Percentiles rank a stretch among this genome's conserved stretches.
These are phyloP conservation scores for Calamus simplicifolius DNA, from an alignment of 176 grass and related monocot genomes.

Conservation along the genomic window DNA sequence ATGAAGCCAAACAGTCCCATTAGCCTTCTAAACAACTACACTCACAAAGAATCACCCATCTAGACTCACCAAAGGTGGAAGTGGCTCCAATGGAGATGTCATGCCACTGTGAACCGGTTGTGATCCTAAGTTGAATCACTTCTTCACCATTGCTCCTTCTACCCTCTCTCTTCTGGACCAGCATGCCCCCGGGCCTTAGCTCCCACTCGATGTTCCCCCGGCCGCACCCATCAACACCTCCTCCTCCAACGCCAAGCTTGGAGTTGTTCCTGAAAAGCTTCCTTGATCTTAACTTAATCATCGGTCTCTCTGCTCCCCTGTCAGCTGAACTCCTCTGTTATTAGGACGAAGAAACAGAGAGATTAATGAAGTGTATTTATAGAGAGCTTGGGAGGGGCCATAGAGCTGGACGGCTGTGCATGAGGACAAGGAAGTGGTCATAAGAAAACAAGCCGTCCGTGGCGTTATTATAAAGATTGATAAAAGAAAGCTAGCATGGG, in stretches of 20 bases:
- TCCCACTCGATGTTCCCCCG: conserved; percentile 66
- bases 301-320: conserved; percentile 1
- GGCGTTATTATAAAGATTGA: conserved; percentile 1
- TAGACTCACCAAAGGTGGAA: conserved; percentile 49
- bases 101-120: conserved; percentile 50
- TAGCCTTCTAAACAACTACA: no score
- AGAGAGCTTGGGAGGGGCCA: conserved; percentile 4
- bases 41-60: no score
- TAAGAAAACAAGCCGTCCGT: conserved; percentile 35
- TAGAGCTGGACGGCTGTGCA: conserved; percentile 6
- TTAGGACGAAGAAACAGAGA: not conserved
- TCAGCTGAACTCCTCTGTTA: not conserved
- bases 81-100: conserved; percentile 66
- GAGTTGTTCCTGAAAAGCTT: conserved; percentile 62
- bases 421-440: conserved; percentile 28
- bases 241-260: conserved; percentile 19
- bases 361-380: not conserved
- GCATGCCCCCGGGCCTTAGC: conserved; percentile 68
- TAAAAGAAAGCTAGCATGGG: not conserved
- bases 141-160: conserved; percentile 20
- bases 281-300: conserved; percentile 67
- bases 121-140: conserved; percentile 31
- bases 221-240: conserved; percentile 25
- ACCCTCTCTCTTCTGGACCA: conserved; percentile 58
- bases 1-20: not conserved